Evolutionary conservation across 352 stramenopile species (phyloP), one percentile per base, ranked within the genome.

Genomic region (Aphanomyces astaci): DNA sequence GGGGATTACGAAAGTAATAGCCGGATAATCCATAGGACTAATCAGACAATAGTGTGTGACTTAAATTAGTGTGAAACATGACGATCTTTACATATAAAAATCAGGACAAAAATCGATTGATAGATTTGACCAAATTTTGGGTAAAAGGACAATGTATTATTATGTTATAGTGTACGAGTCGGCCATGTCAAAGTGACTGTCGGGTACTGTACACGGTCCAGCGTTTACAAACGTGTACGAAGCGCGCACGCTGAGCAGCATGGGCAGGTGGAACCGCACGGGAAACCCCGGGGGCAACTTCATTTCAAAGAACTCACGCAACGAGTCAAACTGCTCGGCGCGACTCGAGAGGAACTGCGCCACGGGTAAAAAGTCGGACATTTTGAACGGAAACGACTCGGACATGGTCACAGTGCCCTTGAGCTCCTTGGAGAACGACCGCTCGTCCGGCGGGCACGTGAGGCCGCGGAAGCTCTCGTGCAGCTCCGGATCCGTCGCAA

Each of bases 301-400:
- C 85, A 93, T 86, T 19, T 82, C 78, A 56, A 93, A 93, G 70
- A 93, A 93, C 57, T 89, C 82, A n/a, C 87, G 76, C 27, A 93
- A 72, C 46, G 88, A 89, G 63, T 90, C 80, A 55, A 90, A 77
- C 49, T 91, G 81, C 19, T 91, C 84, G 13, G 82, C 80, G 0
- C 82, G 89, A 59, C 79, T 86, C 7, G 84, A 88, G 27, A 93
- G 72, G 36, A 93, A 91, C 70, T 88, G 76, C 53, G 90, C 87
- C 32, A 93, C 79, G 5, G 82, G 82, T 0, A 91, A 43, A 43
- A 93, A 93, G 62, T 93, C 82, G 17, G 67, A 67, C 31, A 84
- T 72, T 27, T 87, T 72, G 59, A 93, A 84, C n/a, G 82, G 82
- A 43, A 93, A 93, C 9, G 66, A 79, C 57, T 91, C 75, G 0